Percentiles rank a stretch among this genome's conserved stretches.
These are phyloP conservation scores for Phytophthora macrochlamydospora DNA, from an alignment of 352 stramenopile genomes.

Conservation along the genomic window DNA sequence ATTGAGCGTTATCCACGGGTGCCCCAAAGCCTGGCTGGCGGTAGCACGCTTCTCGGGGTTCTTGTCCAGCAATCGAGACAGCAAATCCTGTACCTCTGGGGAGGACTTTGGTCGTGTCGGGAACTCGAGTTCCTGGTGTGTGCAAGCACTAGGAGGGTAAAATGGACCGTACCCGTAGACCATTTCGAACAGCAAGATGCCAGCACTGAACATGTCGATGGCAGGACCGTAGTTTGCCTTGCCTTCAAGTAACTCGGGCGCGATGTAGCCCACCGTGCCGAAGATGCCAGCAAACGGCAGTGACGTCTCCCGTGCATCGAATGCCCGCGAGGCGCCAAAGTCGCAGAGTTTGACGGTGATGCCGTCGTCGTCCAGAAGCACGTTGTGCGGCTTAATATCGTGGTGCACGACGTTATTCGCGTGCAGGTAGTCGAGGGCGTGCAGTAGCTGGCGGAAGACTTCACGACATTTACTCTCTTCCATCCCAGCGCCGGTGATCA, in stretches of 20 bases:
- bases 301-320: constrained; percentile 51
- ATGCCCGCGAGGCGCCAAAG: constrained; percentile 82
- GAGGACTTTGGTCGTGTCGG: constrained; percentile 42
- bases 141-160: constrained; percentile 73
- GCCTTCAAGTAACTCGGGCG: constrained; percentile 64
- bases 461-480: constrained; percentile 54
- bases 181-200: constrained; percentile 79
- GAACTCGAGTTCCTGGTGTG: constrained; percentile 65
- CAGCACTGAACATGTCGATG: constrained; percentile 81
- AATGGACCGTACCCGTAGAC: constrained; percentile 75
- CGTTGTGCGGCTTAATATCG: constrained; percentile 91
- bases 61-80: constrained; percentile 68
- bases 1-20: constrained; percentile 80
- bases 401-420: constrained; percentile 87
- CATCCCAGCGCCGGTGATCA: constrained; percentile 56
- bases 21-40: constrained; percentile 74
- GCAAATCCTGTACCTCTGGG: constrained; percentile 64
- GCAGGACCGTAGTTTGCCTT: constrained; percentile 52
- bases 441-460: constrained; percentile 64
- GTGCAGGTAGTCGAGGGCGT: constrained; percentile 73
- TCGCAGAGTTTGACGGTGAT: constrained; percentile 76
- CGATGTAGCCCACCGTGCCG: constrained; percentile 74
- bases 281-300: constrained; percentile 74
- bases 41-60: constrained; percentile 78
- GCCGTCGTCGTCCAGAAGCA: constrained; percentile 62